phyloP scores from a whole-genome alignment of 345 rosid species.

The Salix koriyanagi region DNA sequence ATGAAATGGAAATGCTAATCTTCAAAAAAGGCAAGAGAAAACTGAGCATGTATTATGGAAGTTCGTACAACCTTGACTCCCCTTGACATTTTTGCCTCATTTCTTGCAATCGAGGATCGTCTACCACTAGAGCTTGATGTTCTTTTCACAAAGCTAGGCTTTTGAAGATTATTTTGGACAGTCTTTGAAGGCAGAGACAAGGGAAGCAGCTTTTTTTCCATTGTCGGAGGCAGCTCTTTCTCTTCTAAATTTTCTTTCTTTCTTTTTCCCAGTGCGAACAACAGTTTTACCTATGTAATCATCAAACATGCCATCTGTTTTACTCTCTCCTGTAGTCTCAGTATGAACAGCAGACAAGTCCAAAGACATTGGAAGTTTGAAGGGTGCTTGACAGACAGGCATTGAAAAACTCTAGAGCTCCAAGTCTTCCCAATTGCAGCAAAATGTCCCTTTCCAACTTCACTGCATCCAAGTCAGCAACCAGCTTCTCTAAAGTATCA shows the following conservation, averaged over 20 bases:
- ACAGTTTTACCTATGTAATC: conserved; percentile 19
- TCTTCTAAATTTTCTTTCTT: conserved; percentile 42
- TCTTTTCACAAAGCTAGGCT: conserved; percentile 24
- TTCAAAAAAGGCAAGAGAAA: conserved; percentile 7
- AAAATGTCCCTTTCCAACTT: conserved; percentile 61
- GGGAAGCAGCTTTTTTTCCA: conserved; percentile 2
- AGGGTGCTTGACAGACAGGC: conserved; percentile 38
- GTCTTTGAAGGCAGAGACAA: conserved; percentile 21
- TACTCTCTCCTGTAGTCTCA: conserved; percentile 17
- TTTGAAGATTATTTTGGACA: conserved; percentile 15
- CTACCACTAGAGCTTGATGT: conserved; percentile 39
- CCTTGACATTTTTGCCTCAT: conserved; percentile 67
- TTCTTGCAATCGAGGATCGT: conserved; percentile 51
- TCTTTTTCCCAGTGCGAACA: conserved; percentile 38
- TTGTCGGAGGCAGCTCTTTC: conserved; percentile 19
- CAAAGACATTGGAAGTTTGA: conserved; percentile 23
- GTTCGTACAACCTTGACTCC: conserved; percentile 65
- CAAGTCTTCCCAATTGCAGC: conserved; percentile 57
- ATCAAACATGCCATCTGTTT: conserved; percentile 15
- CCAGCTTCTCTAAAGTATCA: conserved; percentile 51
- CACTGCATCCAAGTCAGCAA: conserved; percentile 40
- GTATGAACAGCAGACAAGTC: conserved; percentile 33
- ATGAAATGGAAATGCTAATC: conserved; percentile 20
- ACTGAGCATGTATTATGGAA: conserved; percentile 7
- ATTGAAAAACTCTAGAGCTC: conserved; percentile 55